A percentile compares a stretch with the other conserved stretches of the same genome.
These are phyloP conservation scores for Russula ochroleuca DNA, from an alignment of 768 basidiomycete genomes.

Conservation along the genomic window DNA sequence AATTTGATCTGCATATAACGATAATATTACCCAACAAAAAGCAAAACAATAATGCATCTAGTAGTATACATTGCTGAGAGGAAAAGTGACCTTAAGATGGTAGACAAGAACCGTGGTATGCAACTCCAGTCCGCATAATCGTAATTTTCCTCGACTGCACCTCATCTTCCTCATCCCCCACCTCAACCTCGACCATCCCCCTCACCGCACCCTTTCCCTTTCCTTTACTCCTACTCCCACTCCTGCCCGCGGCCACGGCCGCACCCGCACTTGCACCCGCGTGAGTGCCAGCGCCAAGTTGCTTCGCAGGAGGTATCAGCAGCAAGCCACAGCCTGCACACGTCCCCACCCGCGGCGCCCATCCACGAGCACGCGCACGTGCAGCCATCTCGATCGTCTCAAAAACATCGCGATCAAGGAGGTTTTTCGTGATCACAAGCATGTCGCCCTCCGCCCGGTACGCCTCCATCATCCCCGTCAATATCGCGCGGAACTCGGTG, in stretches of 20 bases:
- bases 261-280: background rate
- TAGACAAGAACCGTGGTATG: constrained; percentile 51
- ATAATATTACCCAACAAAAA: background rate
- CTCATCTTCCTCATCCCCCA: background rate
- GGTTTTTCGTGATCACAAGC: constrained; percentile 74
- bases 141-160: constrained; percentile 34
- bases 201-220: constrained; percentile 22
- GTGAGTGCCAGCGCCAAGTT: background rate
- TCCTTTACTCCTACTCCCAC: constrained; percentile 16
- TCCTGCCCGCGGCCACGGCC: background rate
- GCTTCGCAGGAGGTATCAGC: constrained; percentile 33
- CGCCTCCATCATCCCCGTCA: constrained; percentile 93
- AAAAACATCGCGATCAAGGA: constrained; percentile 80
- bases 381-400: constrained; percentile 59
- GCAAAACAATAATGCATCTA: constrained; percentile 7
- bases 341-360: constrained; percentile 47
- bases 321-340: constrained; percentile 54
- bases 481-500: constrained; percentile 84
- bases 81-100: constrained; percentile 27
- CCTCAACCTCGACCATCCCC: constrained; percentile 14
- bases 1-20: no score
- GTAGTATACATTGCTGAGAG: constrained; percentile 31
- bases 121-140: constrained; percentile 54
- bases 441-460: constrained; percentile 91
- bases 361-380: constrained; percentile 56